These are phyloP conservation scores for Zychaea mexicana DNA, from an alignment of 371 early-diverging fungal genomes.

Conservation along the genomic window DNA sequence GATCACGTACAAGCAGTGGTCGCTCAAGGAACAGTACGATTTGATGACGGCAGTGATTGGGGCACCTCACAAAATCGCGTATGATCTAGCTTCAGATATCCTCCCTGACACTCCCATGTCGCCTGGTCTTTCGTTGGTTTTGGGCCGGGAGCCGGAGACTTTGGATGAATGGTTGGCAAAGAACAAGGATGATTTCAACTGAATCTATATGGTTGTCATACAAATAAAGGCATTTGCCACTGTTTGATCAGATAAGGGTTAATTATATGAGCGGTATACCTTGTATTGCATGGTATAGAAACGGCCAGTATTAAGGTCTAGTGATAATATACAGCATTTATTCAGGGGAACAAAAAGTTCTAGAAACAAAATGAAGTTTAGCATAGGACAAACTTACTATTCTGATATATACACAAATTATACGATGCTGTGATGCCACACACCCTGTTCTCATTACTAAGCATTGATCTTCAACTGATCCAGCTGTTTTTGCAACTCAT, in stretches of 20 bases:
- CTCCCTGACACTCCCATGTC: neutral
- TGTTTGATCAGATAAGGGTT: too few species aligned
- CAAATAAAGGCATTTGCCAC: too few species aligned
- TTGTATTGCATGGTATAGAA: too few species aligned
- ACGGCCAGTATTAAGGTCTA: too few species aligned
- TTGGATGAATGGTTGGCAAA: conserved; percentile 12
- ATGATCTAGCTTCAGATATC: neutral
- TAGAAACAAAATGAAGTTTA: too few species aligned
- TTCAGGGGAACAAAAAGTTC: too few species aligned
- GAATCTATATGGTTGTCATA: too few species aligned
- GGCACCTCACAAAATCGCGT: neutral
- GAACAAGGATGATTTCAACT: conserved; percentile 11
- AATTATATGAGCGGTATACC: too few species aligned
- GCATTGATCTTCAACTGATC: conserved; percentile 2
- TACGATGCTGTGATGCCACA: neutral
- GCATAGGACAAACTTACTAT: too few species aligned
- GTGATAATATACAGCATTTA: too few species aligned
- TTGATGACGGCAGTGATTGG: neutral
- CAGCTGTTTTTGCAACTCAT: conserved; percentile 14
- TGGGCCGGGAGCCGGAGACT: conserved; percentile 18
- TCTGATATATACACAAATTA: too few species aligned
- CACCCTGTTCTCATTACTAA: neutral
- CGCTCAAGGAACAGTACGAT: conserved; percentile 6
- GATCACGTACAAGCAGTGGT: conserved; percentile 6
- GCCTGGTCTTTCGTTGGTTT: conserved; percentile 8